A percentile compares a stretch with the other conserved stretches of the same genome.
Conservation (phyloP, 768 basidiomycete genomes). For the Suillus subluteus region DNA sequence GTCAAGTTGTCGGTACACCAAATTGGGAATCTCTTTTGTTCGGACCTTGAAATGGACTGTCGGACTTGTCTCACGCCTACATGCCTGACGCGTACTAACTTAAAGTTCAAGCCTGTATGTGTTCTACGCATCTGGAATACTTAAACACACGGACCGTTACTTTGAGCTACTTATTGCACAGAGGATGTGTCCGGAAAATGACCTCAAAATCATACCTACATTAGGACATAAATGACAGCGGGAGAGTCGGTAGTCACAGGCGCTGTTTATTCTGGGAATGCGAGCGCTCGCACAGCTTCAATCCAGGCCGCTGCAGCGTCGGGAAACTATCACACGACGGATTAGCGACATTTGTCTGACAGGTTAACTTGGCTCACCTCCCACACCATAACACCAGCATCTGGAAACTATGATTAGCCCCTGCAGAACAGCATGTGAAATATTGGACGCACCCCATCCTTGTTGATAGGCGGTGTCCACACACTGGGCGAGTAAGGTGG, state of each 20-base stretch:
- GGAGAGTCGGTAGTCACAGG: not conserved
- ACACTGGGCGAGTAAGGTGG: slow-evolving; percentile 60
- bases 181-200: not conserved
- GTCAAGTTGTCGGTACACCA: too few relatives aligned
- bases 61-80: not conserved
- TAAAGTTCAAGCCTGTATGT: not conserved
- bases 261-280: slow-evolving; percentile 37
- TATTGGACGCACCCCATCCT: slow-evolving; percentile 63
- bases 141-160: not conserved
- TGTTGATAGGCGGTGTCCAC: slow-evolving; percentile 56
- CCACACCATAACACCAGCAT: slow-evolving; percentile 21
- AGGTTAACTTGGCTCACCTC: slow-evolving; percentile 24
- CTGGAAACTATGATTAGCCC: not conserved
- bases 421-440: not conserved
- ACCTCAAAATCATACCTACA: not conserved
- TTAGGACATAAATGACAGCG: not conserved
- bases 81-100: not conserved
- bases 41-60: not conserved
- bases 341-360: slow-evolving; percentile 3
- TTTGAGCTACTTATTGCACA: too few relatives aligned
- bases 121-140: not conserved
- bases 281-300: slow-evolving; percentile 36
- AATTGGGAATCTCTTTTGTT: too few relatives aligned
- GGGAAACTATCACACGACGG: slow-evolving; percentile 33
- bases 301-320: slow-evolving; percentile 47